Conservation (phyloP, 805 yeast species). For the Saturnispora galanensis region DNA sequence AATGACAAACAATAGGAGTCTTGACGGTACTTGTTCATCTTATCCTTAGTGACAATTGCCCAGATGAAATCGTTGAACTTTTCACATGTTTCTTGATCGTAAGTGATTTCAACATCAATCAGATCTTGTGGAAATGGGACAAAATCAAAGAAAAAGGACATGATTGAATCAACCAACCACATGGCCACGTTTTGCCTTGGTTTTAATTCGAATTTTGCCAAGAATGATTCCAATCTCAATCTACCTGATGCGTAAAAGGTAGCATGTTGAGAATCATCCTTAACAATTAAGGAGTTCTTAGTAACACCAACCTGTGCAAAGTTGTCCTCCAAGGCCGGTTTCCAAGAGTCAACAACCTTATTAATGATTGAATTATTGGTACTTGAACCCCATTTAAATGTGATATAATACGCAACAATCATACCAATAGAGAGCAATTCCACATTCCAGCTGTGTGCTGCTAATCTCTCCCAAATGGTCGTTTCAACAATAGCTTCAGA, state of each 20-base stretch:
- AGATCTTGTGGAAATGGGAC: constrained; percentile 48
- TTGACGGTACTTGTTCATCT: constrained; percentile 68
- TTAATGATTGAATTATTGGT: constrained; percentile 50
- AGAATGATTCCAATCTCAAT: constrained; percentile 55
- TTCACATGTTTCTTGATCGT: constrained; percentile 32
- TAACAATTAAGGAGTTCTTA: constrained; percentile 35
- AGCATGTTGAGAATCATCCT: constrained; percentile 55
- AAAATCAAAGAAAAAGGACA: constrained; percentile 49
- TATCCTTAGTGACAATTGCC: constrained; percentile 76
- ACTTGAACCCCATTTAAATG: constrained; percentile 50
- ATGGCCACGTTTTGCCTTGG: constrained; percentile 75
- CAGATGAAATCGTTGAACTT: constrained; percentile 63
- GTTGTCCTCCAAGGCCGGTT: constrained; percentile 48
- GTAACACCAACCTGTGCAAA: constrained; percentile 71
- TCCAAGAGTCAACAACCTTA: constrained; percentile 36
- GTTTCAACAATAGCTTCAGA: constrained; percentile 47
- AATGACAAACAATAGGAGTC: constrained; percentile 74
- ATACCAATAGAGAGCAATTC: constrained; percentile 51
- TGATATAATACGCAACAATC: constrained; percentile 37
- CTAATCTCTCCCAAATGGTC: constrained; percentile 50
- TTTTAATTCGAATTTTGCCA: constrained; percentile 51
- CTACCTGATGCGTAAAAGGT: constrained; percentile 84
- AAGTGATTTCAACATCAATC: constrained; percentile 51
- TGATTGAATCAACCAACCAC: constrained; percentile 50
- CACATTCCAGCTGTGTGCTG: constrained; percentile 62